These are phyloP conservation scores for Murraya koenigii DNA, from an alignment of 345 rosid species.

Conservation along the genomic window DNA sequence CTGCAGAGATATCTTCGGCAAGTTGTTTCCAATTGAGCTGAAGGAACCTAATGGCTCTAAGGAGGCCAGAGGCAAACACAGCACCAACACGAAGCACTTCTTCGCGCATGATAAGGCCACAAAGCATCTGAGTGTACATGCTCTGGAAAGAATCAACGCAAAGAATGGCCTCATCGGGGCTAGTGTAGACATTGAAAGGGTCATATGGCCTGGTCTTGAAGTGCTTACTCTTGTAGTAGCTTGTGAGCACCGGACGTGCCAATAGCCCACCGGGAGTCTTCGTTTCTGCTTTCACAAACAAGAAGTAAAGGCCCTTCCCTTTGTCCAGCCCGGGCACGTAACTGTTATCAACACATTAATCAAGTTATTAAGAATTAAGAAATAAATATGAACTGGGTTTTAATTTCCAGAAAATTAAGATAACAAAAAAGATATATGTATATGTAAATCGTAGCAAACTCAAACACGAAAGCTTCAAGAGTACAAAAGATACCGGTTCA, in stretches of 20 bases:
- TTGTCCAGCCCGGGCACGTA: conserved; percentile 79
- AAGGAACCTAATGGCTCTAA: conserved; percentile 79
- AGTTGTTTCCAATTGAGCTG: conserved; percentile 65
- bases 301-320: conserved; percentile 84
- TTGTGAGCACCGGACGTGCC: conserved; percentile 92
- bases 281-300: conserved; percentile 80
- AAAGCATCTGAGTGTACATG: conserved; percentile 90
- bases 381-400: not conserved
- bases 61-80: conserved; percentile 85
- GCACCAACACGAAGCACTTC: conserved; percentile 89
- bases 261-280: conserved; percentile 75
- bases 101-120: conserved; percentile 66
- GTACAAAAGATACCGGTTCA: conserved; percentile 47
- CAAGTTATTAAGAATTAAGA: not conserved
- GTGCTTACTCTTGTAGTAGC: conserved; percentile 84
- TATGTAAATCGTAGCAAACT: no score
- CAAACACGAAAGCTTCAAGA: no score
- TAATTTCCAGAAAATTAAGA: not conserved
- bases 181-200: conserved; percentile 73
- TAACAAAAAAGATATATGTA: no score
- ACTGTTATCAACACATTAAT: conserved; percentile 29
- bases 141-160: conserved; percentile 84
- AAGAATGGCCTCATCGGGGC: conserved; percentile 86
- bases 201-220: conserved; percentile 78
- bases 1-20: conserved; percentile 55